Percentiles rank a stretch among this genome's conserved stretches.
Evolutionary conservation across 495 filamentous ascomycete genomes (phyloP).

Genomic region (Neurospora sp.): DNA sequence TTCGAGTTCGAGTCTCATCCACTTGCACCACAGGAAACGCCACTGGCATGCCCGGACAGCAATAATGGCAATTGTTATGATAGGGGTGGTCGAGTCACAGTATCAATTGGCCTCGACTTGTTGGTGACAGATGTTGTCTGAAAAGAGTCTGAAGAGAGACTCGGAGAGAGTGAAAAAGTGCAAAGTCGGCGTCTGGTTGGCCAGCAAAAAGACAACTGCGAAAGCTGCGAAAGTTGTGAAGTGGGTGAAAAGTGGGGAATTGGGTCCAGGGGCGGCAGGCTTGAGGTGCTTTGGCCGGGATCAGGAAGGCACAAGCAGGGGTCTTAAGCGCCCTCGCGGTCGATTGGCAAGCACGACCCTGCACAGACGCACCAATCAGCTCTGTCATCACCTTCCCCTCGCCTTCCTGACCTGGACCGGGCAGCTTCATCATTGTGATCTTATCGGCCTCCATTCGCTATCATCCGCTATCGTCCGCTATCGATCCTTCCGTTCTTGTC

Average conservation of each 20-base stretch:
- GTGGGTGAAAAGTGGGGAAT: background rate
- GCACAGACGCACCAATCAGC: conserved; percentile 19
- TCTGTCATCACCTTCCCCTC: conserved; percentile 16
- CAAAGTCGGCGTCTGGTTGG: background rate
- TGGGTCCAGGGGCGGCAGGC: background rate
- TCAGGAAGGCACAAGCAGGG: background rate
- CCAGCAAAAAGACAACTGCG: background rate
- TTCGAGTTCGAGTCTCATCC: background rate
- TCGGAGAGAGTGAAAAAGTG: background rate
- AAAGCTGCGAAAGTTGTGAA: background rate
- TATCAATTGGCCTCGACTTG: background rate
- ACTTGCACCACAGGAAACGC: background rate
- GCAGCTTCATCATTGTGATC: background rate
- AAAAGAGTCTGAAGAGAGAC: background rate
- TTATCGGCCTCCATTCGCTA: background rate
- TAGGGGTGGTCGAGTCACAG: background rate
- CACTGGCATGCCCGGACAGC: background rate
- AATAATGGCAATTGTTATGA: background rate
- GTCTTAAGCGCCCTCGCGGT: conserved; percentile 21
- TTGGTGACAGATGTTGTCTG: background rate
- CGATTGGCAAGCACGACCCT: conserved; percentile 19
- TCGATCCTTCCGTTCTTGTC: background rate
- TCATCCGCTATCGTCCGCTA: background rate
- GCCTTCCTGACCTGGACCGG: background rate
- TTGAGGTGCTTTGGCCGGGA: background rate